Base-by-base conservation (phyloP, 129 eudicot species). In the Arctium lappa region DNA sequence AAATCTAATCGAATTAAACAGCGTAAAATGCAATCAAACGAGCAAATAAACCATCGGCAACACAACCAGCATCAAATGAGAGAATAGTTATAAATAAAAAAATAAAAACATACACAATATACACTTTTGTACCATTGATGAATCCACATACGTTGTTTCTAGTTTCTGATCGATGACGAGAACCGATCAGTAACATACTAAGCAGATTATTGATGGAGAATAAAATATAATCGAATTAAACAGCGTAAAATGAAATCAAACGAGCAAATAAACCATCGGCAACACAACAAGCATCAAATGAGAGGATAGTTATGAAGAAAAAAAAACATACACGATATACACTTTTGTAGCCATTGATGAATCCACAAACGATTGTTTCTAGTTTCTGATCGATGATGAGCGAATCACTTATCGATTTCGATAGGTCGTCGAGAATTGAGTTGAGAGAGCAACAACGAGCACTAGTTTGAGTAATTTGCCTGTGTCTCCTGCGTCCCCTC, bases 31-130 rank as follows among this genome's bases (percentile, higher is more conserved):
- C 34, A 53, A 37, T 12, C 77, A 56, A 4, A 27, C 10, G 15
- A 48, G 44, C 39, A 71, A 34, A 76, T 30, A 32, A 33, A 60
- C 3, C 8, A 71, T 34, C 72, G 34, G 22, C 16, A 1, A 16
- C 69, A 7, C 16, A 60, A 39, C 31, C 0, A 62, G 32, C 44
- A 8, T 73, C 15, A 60, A 62, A 18, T 62, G 53, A 80, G 53
- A 74, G 44, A 42, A 38, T 42, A 66, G 42, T 48, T 40, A 5
- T 42, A n/a, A n/a, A n/a, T 1, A 16, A 38, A 10, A 1, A 75
- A n/a, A n/a, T n/a, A n/a, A n/a, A 34, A 75, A 77, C 95, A 71
- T 79, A 91, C 95, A 91, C 93, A 70, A 91, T 88, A 81, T 91
- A 91, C 3, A 90, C 90, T 82, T 91, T 91, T 80, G 91, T 80